These are phyloP conservation scores for Plantago ovata DNA, from an alignment of 257 asterid species.

Conservation along the genomic window DNA sequence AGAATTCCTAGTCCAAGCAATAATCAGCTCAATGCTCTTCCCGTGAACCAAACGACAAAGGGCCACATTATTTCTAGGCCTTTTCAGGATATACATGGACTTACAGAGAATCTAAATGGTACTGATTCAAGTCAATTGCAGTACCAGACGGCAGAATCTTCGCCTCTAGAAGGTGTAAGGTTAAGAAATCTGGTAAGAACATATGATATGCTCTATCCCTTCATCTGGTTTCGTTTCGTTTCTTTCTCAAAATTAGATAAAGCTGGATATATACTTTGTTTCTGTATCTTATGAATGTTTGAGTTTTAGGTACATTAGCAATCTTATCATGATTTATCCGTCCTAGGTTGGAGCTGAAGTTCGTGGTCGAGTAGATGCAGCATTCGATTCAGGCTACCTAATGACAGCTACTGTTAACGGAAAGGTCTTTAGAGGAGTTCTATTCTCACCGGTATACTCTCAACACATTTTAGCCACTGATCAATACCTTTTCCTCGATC, in stretches of 20 bases:
- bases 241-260: no score
- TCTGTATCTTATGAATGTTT: no score
- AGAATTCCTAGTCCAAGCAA: constrained; percentile 25
- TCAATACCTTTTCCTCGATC: not conserved
- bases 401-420: constrained; percentile 95
- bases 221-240: no score
- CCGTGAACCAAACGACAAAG: constrained; percentile 20
- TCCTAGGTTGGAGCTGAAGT: constrained; percentile 85
- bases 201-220: no score
- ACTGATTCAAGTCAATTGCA: constrained; percentile 28
- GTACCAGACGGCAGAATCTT: constrained; percentile 28
- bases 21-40: constrained; percentile 25
- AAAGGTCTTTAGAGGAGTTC: constrained; percentile 70
- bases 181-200: constrained; percentile 43
- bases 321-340: not conserved
- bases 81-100: constrained; percentile 21
- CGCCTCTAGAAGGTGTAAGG: constrained; percentile 36
- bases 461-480: not conserved
- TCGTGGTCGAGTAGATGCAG: constrained; percentile 82
- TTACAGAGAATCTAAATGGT: constrained; percentile 36
- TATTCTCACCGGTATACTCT: constrained; percentile 73
- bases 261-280: no score
- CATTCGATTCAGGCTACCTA: constrained; percentile 88
- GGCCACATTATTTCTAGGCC: constrained; percentile 22
- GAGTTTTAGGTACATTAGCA: no score